A percentile compares a stretch with the other conserved stretches of the same genome.
phyloP scores from a whole-genome alignment of 768 basidiomycete genomes.

The Hebeloma cylindrosporum region DNA sequence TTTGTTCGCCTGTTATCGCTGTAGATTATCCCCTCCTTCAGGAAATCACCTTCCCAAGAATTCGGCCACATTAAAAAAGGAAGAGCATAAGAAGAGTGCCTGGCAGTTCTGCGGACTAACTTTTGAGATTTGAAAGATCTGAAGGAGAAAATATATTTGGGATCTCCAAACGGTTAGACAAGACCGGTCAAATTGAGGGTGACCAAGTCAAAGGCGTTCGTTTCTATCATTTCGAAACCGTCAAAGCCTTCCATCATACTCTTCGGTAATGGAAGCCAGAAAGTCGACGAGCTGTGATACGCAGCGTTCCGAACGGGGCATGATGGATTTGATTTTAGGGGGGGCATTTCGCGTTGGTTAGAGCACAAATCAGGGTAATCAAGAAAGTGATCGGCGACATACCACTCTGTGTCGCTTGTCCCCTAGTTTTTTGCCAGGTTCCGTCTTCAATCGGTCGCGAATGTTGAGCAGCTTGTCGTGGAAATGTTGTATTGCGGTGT shows the following conservation, averaged over 20 bases:
- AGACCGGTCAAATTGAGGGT: no score
- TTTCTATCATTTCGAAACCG: conserved; percentile 2
- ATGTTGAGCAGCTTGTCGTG: conserved; percentile 83
- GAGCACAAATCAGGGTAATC: neutral
- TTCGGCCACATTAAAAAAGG: no score
- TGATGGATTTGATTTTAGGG: conserved; percentile 1
- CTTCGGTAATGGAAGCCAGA: conserved; percentile 55
- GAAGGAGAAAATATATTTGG: no score
- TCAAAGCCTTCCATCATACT: conserved; percentile 31
- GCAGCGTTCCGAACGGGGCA: neutral
- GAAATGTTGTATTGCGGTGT: conserved; percentile 78
- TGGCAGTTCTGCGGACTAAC: no score
- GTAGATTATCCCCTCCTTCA: no score
- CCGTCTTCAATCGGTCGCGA: conserved; percentile 73
- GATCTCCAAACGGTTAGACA: no score
- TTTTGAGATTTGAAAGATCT: no score
- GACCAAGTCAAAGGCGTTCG: no score
- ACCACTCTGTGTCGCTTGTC: conserved; percentile 73
- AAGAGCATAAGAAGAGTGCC: no score
- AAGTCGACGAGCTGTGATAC: conserved; percentile 60
- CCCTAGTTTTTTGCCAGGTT: conserved; percentile 64
- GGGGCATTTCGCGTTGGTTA: neutral
- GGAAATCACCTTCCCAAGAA: no score
- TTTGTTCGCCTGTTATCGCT: no score
- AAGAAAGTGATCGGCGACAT: conserved; percentile 12